Percentiles rank a stretch among this genome's conserved stretches.
Conservation (phyloP, 768 basidiomycete species). For the Pulveroboletus sp. region DNA sequence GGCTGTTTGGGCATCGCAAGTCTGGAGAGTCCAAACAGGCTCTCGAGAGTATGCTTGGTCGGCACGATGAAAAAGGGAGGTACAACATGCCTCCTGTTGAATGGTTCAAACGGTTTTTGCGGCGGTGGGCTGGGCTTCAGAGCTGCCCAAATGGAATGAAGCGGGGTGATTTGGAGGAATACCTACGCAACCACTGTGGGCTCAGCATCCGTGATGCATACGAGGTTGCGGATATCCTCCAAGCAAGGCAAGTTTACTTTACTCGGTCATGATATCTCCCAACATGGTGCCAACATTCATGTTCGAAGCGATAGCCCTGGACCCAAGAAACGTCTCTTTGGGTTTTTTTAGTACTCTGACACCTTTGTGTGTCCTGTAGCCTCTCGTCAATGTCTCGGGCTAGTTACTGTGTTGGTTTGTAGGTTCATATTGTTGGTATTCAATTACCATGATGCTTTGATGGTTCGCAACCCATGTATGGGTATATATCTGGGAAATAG, state of each 20-base stretch:
- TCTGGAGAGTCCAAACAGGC: background rate
- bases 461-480: background rate
- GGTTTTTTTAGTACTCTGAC: background rate
- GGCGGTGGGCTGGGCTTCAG: background rate
- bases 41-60: background rate
- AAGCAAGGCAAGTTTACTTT: background rate
- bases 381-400: no score
- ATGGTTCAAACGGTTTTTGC: background rate
- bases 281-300: background rate
- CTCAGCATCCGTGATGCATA: background rate
- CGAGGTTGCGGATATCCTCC: background rate
- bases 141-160: background rate
- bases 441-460: background rate
- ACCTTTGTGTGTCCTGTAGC: no score
- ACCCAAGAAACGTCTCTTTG: background rate
- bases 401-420: no score
- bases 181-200: background rate
- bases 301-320: background rate
- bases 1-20: background rate
- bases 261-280: background rate
- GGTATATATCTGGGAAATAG: background rate
- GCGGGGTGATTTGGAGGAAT: background rate
- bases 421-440: no score
- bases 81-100: slow-evolving; percentile 2
- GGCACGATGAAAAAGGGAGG: background rate